Percentiles rank a stretch among this genome's conserved stretches.
Conservation (phyloP, 2,329 filamentous ascomycete genomes). For the Berkeleyomyces rouxiae region DNA sequence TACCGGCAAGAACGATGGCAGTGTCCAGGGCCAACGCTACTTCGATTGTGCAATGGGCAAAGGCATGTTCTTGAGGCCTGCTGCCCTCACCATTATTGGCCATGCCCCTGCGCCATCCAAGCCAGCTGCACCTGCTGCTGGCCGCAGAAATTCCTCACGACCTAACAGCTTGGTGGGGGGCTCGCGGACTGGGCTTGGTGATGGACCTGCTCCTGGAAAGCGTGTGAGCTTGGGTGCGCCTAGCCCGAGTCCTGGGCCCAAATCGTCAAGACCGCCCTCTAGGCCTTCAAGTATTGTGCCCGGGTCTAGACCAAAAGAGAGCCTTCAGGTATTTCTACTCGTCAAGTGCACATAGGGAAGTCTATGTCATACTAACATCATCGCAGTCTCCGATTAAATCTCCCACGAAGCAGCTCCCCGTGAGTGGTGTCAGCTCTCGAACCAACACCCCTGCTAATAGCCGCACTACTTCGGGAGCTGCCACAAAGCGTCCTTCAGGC, state of each 20-base stretch:
- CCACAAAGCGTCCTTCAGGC: conserved; percentile 24
- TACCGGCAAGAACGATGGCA: conserved; percentile 85
- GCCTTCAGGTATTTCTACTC: conserved; percentile 4
- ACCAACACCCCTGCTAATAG: conserved; percentile 48
- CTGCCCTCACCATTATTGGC: conserved; percentile 45
- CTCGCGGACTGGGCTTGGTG: conserved; percentile 19
- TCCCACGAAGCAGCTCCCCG: conserved; percentile 49
- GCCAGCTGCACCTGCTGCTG: conserved; percentile 18
- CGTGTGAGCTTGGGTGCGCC: conserved; percentile 53
- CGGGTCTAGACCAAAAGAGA: conserved; percentile 1
- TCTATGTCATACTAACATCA: conserved; percentile 7
- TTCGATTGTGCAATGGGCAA: conserved; percentile 65
- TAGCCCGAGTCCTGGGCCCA: conserved; percentile 54
- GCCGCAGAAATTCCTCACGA: conserved; percentile 24
- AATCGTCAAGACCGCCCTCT: conserved; percentile 27
- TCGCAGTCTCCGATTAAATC: conserved; percentile 59
- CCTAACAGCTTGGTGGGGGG: conserved; percentile 30
- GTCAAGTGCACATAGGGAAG: not conserved
- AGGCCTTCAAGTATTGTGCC: conserved; percentile 30
- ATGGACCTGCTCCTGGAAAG: not conserved
- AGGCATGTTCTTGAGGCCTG: conserved; percentile 72
- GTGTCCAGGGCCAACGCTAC: conserved; percentile 73
- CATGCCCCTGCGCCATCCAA: conserved; percentile 28
- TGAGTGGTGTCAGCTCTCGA: conserved; percentile 40
- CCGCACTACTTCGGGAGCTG: conserved; percentile 17